These are phyloP conservation scores for Parsonsia alboflavescens DNA, from an alignment of 257 asterid species.

Conservation along the genomic window DNA sequence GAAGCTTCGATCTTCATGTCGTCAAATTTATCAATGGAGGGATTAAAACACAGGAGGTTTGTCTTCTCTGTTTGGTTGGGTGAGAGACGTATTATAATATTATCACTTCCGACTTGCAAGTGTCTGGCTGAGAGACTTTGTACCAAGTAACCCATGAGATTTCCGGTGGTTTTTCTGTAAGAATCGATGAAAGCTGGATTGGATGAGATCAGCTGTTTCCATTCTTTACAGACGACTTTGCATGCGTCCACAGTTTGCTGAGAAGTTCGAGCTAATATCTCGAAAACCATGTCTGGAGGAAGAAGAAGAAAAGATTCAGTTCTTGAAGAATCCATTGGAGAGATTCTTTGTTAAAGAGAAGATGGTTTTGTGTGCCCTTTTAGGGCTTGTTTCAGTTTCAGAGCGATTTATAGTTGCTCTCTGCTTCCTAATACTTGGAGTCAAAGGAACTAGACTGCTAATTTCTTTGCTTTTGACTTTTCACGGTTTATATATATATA, in stretches of 20 bases:
- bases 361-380: too few relatives aligned
- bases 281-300: slow-evolving; percentile 4
- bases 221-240: slow-evolving; percentile 4
- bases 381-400: too few relatives aligned
- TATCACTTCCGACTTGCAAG: too few relatives aligned
- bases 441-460: too few relatives aligned
- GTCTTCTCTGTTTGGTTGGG: background rate
- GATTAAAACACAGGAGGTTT: too few relatives aligned
- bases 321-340: background rate
- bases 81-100: slow-evolving; percentile 6
- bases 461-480: too few relatives aligned
- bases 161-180: background rate
- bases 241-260: slow-evolving; percentile 3
- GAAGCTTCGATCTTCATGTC: slow-evolving; percentile 16
- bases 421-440: too few relatives aligned
- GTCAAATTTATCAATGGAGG: background rate
- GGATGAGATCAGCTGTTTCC: background rate
- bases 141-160: slow-evolving; percentile 3
- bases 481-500: too few relatives aligned
- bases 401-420: too few relatives aligned
- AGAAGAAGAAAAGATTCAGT: background rate
- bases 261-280: background rate
- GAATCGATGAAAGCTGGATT: background rate
- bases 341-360: too few relatives aligned
- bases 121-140: background rate